Conservation (phyloP, 2,329 filamentous ascomycete genomes). For the Mariannaea elegans region DNA sequence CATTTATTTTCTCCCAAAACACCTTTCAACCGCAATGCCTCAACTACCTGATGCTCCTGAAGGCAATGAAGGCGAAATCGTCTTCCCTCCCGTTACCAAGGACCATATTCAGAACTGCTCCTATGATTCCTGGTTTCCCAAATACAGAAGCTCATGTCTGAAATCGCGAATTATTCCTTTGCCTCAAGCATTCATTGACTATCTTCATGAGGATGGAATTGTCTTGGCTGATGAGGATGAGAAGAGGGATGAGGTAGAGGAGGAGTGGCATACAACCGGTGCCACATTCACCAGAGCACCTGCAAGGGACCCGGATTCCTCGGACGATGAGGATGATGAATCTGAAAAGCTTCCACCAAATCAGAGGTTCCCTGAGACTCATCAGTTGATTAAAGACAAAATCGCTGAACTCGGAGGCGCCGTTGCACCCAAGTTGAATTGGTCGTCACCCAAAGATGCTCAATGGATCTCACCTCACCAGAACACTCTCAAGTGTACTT, state of each 20-base stretch:
- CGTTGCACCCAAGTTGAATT: slow-evolving; percentile 94
- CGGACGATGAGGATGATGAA: slow-evolving; percentile 58
- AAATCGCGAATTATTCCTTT: slow-evolving; percentile 88
- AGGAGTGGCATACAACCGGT: slow-evolving; percentile 55
- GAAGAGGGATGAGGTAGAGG: slow-evolving; percentile 64
- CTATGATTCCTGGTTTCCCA: slow-evolving; percentile 90
- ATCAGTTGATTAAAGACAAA: slow-evolving; percentile 77
- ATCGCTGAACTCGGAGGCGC: slow-evolving; percentile 85
- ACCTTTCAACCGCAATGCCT: slow-evolving; percentile 41
- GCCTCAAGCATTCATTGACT: slow-evolving; percentile 78
- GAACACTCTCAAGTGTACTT: slow-evolving; percentile 91
- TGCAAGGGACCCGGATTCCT: slow-evolving; percentile 55
- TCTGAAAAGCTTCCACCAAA: slow-evolving; percentile 57
- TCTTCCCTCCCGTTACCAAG: slow-evolving; percentile 85
- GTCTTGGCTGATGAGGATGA: slow-evolving; percentile 76
- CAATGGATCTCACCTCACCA: slow-evolving; percentile 85
- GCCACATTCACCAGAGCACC: slow-evolving; percentile 39
- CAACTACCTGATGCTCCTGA: slow-evolving; percentile 40
- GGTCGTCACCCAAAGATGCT: slow-evolving; percentile 96
- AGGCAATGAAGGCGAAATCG: slow-evolving; percentile 50
- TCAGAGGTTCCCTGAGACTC: slow-evolving; percentile 73
- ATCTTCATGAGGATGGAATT: slow-evolving; percentile 93
- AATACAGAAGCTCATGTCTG: slow-evolving; percentile 82
- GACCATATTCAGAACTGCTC: slow-evolving; percentile 94
- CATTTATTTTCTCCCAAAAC: background rate